A percentile compares a stretch with the other conserved stretches of the same genome.
Conservation (phyloP, 2,329 filamentous ascomycete genomes). For the Colletotrichum truncatum region DNA sequence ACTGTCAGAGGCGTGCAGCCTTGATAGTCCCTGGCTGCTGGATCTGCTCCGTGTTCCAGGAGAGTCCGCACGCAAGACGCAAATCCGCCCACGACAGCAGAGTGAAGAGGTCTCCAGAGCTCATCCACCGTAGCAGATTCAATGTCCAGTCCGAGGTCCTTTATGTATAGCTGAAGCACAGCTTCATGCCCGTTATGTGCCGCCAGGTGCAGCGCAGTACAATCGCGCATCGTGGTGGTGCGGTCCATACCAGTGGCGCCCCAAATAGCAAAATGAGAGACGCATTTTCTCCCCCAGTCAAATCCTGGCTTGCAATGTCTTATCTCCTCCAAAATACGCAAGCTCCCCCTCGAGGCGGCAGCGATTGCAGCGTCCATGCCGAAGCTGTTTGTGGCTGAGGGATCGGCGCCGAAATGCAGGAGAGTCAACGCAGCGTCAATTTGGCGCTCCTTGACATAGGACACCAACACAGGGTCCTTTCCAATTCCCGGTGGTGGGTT, state of each 20-base stretch:
- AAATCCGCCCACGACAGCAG: neutral
- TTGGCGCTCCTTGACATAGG: neutral
- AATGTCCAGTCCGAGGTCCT: neutral
- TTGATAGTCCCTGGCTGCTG: neutral
- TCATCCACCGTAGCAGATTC: neutral
- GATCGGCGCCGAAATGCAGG: neutral
- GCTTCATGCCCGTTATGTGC: neutral
- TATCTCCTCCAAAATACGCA: neutral
- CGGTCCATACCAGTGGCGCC: neutral
- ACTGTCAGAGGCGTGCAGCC: neutral
- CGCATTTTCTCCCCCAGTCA: neutral
- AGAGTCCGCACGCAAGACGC: neutral
- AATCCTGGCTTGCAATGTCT: neutral
- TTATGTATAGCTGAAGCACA: neutral
- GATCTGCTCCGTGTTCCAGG: slow-evolving; percentile 11
- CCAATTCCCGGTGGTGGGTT: neutral
- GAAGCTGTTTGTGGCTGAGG: neutral
- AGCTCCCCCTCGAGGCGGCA: neutral
- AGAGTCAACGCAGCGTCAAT: neutral
- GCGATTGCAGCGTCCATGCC: slow-evolving; percentile 3
- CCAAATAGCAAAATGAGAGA: neutral
- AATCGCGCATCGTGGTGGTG: neutral
- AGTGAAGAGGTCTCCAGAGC: slow-evolving; percentile 10
- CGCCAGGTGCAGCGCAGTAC: slow-evolving; percentile 10
- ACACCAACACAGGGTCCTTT: neutral